Evolutionary conservation across 2,329 filamentous ascomycete species (phyloP), one percentile per base, ranked within the genome.

Genomic region (Sphaerulina populicola): DNA sequence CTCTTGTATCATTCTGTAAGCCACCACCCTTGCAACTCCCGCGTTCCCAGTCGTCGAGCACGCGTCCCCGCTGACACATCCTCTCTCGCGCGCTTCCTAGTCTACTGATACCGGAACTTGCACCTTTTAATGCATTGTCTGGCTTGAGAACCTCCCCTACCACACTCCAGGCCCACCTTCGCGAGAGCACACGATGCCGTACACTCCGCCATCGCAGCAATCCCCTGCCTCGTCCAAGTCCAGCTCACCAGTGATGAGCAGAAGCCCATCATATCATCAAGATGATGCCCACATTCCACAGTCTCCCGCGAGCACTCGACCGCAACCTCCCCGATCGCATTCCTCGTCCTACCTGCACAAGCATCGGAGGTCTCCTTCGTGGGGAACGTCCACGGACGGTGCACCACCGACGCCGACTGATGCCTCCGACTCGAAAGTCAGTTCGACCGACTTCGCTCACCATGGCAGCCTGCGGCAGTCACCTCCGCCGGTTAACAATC

Each of bases 401-500:
- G 64, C 56, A 21, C 59, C 58, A 21, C 61, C 59, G 48, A 67
- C 62, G 51, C 60, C 64, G 23, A 62, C 62, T 57, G 64, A 62
- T 53, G 56, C 48, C 15, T 37, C 55, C 5, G 53, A 58, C 7
- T 38, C 58, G 8, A 47, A 12, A 9, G 45, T 58, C 15, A 47
- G 56, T 10, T 43, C 57, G 8, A 55, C 51, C 42, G 64, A 65
- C 51, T 64, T 68, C 49, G 62, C 64, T 37, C 62, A 72, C 49
- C 77, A 74, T 65, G 74, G 74, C 67, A 87, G 81, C 70, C 73
- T 94, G 56, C 81, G 87, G 62, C 86, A 90, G 68, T 94, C 89
- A 43, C 88, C 88, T 12, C 84, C 87, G n/a, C 87, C 88, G 14
- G 71, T 88, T 57, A 87, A 82, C 57, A 82, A 88, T 71, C 78